Conservation (phyloP, 768 basidiomycete genomes). For the Leccinum subgranulosum region DNA sequence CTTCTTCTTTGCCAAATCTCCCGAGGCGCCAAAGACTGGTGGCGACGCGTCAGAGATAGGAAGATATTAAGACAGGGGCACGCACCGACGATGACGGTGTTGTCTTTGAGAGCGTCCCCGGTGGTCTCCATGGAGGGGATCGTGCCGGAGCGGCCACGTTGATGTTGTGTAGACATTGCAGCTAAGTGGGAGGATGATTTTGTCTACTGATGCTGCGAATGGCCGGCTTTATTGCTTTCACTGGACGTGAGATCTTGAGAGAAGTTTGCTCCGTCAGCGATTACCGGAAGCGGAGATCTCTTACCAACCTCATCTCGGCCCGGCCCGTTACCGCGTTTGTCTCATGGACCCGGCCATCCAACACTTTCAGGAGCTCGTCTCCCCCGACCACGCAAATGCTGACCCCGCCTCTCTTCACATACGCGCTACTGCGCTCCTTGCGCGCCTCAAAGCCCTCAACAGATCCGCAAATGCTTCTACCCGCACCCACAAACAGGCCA, state of each 20-base stretch:
- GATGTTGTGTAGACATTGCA: constrained; percentile 32
- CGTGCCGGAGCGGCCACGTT: constrained; percentile 68
- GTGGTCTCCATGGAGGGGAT: constrained; percentile 87
- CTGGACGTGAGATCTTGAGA: constrained; percentile 20
- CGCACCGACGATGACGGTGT: constrained; percentile 86
- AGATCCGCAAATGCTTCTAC: constrained; percentile 70
- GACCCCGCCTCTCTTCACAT: constrained; percentile 46
- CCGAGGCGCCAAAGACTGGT: constrained; percentile 90
- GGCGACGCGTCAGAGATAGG: constrained; percentile 6
- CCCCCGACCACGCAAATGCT: constrained; percentile 45
- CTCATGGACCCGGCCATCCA: constrained; percentile 50
- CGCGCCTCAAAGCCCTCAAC: constrained; percentile 76
- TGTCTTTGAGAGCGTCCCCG: constrained; percentile 73
- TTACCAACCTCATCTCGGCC: constrained; percentile 1
- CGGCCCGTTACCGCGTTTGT: constrained; percentile 1
- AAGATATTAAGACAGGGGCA: constrained; percentile 15
- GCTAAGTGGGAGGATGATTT: not conserved
- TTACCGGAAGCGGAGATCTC: constrained; percentile 3
- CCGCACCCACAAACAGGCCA: constrained; percentile 67
- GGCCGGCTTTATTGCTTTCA: constrained; percentile 15
- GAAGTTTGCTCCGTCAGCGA: constrained; percentile 14
- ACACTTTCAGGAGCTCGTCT: constrained; percentile 62
- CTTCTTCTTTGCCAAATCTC: constrained; percentile 99
- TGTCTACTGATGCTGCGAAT: not conserved
- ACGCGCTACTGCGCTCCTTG: constrained; percentile 73